Evolutionary conservation across 129 eudicot species (phyloP).

Genomic region (Saposhnikovia divaricata): DNA sequence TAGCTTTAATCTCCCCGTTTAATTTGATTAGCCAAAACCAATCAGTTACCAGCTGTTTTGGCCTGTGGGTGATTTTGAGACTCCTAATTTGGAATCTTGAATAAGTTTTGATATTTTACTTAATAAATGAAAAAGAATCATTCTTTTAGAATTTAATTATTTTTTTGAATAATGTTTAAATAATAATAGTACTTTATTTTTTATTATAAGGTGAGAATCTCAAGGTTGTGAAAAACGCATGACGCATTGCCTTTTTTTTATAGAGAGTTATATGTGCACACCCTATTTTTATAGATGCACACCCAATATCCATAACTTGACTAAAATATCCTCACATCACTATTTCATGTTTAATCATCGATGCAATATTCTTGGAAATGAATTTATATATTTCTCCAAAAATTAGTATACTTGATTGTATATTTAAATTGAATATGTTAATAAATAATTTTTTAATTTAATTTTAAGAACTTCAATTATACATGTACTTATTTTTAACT

Average conservation of each 20-base stretch:
- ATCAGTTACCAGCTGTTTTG: not conserved
- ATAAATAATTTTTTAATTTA: too few relatives aligned
- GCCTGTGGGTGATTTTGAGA: not conserved
- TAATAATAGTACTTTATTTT: not conserved
- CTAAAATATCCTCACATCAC: too few relatives aligned
- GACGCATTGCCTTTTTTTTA: not conserved
- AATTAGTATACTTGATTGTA: too few relatives aligned
- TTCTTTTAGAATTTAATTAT: not conserved
- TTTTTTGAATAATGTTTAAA: not conserved
- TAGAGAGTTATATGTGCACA: too few relatives aligned
- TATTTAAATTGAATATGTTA: too few relatives aligned
- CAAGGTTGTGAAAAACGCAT: not conserved
- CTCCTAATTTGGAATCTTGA: constrained; percentile 2
- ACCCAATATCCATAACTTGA: too few relatives aligned
- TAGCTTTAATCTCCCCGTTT: not conserved
- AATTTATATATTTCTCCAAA: too few relatives aligned
- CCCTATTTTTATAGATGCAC: too few relatives aligned
- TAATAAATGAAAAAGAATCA: not conserved
- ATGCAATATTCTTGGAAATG: too few relatives aligned
- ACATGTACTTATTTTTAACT: too few relatives aligned
- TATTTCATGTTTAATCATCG: too few relatives aligned
- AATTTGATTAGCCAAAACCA: constrained; percentile 2
- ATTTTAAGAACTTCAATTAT: too few relatives aligned
- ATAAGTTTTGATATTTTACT: not conserved
- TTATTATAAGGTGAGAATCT: not conserved